Conservation (phyloP, 306 rosid genomes). For the Casuarina cunninghamiana region DNA sequence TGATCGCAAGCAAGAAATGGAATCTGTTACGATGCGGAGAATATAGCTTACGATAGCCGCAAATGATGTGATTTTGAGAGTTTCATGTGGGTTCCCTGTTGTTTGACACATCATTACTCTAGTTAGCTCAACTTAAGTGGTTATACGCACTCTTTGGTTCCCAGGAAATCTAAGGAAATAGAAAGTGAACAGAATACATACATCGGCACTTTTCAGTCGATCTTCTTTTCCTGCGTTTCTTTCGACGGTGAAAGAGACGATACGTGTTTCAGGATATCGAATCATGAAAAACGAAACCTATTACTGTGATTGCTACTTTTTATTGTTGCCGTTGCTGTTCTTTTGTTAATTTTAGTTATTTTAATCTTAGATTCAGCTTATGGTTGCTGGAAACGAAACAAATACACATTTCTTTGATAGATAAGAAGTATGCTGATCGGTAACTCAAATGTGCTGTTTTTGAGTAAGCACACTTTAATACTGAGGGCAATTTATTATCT, state of each 20-base stretch:
- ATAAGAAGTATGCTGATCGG: background rate
- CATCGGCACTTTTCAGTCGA: background rate
- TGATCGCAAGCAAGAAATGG: background rate
- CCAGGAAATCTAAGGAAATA: background rate
- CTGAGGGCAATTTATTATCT: background rate
- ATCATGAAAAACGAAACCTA: background rate
- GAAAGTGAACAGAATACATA: background rate
- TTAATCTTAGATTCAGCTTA: background rate
- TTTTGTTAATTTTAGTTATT: background rate
- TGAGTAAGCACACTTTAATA: background rate
- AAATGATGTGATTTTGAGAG: background rate
- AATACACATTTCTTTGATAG: background rate
- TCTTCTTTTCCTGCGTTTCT: background rate
- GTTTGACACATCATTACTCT: background rate
- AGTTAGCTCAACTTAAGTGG: background rate
- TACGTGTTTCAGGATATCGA: background rate
- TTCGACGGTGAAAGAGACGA: background rate
- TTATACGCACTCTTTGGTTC: conserved; percentile 6
- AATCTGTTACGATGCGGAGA: background rate
- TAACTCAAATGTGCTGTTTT: background rate
- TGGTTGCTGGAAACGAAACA: background rate
- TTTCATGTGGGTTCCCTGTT: background rate
- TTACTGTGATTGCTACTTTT: background rate
- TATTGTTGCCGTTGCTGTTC: background rate
- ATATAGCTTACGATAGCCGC: background rate